Base-by-base conservation (phyloP, 495 filamentous ascomycete species). In the Tuber calosporum region DNA sequence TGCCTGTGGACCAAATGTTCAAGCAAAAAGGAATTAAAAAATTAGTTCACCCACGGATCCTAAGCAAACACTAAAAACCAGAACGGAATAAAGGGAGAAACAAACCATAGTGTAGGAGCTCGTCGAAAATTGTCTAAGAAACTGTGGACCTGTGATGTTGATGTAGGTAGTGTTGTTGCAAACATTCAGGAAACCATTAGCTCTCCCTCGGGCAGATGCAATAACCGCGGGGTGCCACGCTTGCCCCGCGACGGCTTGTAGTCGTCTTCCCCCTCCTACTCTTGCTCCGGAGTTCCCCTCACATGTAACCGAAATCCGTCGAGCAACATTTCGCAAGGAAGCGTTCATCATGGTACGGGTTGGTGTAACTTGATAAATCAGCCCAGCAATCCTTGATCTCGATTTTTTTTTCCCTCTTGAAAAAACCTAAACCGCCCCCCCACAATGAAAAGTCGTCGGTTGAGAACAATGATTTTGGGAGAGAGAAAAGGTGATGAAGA, bases 1-100 rank as follows among this genome's bases (percentile, higher is more conserved):
- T 83, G 72, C 83, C 83, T 67, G 83, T 80, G 86, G 87, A n/a
- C 11, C 45, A 37, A 36, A 69, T 37, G 39, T 69, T 53, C 43
- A 68, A 30, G 68, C 48, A 58, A 58, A 13, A 58, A 30, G n/a
- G n/a, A 26, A 26, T 37, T 15, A 17, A 62, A 67, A 68, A 30
- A 71, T 37, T 30, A 13, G 13, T 20, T 30, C 40, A 70, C 26
- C 8, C 67, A 48, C 4, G 22, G 68, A 11, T 20, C 43, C 53
- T 42, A 45, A 19, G 6, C 53, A 58, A 58, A 30, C 4, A 15
- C n/a, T 15, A 15, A 6, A 38, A 15, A 19, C 38, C 40, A 42
- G 41, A 15, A n/a, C 0, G 36, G 30, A 36, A 19, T 8, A 43
- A 20, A n/a, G 30, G 37, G 17, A 67, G 38, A 22, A 30, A 72